Evolutionary conservation across 2,329 filamentous ascomycete genomes (phyloP).

Genomic region (Neonectria coccinea): DNA sequence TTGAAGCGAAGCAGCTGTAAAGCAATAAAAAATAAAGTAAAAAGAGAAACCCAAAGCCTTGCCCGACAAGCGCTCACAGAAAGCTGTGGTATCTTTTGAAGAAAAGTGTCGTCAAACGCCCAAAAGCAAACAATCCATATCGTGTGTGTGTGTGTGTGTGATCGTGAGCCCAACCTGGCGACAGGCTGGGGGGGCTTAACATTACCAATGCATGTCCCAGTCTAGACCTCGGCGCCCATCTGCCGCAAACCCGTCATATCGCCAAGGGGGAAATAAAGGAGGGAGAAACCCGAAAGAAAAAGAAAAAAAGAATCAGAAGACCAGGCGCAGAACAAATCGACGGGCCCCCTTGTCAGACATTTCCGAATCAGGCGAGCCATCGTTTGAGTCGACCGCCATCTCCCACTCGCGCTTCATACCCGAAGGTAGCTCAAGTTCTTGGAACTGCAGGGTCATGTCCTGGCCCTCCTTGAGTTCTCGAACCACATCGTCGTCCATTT

Average conservation of each 20-base stretch:
- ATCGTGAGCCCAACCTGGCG: constrained; percentile 43
- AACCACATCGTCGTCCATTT: constrained; percentile 92
- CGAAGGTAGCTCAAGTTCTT: constrained; percentile 53
- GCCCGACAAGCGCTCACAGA: constrained; percentile 28
- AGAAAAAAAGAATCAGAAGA: constrained; percentile 52
- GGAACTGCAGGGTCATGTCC: constrained; percentile 84
- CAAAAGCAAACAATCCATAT: constrained; percentile 36
- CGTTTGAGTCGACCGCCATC: constrained; percentile 67
- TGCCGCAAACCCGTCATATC: constrained; percentile 28
- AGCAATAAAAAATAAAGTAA: constrained; percentile 7
- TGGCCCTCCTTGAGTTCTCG: constrained; percentile 88
- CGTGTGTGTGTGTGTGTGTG: constrained; percentile 31
- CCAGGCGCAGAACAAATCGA: constrained; percentile 60
- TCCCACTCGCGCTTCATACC: constrained; percentile 69
- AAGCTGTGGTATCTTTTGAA: constrained; percentile 47
- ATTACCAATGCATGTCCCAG: constrained; percentile 40
- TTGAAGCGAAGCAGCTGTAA: constrained; percentile 21
- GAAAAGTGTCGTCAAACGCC: constrained; percentile 42
- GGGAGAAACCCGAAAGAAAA: not conserved
- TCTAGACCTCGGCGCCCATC: constrained; percentile 40
- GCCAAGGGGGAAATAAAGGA: not conserved
- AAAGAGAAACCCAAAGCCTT: constrained; percentile 23
- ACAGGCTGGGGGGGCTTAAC: constrained; percentile 39
- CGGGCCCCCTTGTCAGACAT: constrained; percentile 37
- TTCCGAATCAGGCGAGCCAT: constrained; percentile 39